Evolutionary conservation across 148 eudicot species (phyloP).

Genomic region (Oxyria digyna): DNA sequence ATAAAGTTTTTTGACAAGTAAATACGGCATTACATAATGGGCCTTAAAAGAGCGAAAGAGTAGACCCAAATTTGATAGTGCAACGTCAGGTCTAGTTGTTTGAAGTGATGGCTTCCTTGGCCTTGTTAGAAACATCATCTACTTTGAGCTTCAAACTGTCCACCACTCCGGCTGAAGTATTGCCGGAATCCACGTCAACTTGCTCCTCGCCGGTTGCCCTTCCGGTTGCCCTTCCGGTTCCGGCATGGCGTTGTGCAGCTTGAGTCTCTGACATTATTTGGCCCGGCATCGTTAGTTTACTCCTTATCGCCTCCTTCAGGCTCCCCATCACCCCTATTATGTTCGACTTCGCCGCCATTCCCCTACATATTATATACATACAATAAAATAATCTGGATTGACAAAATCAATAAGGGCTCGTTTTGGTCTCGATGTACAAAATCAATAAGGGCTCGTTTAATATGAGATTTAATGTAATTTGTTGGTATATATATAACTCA

Average conservation of each 20-base stretch:
- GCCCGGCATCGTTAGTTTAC: constrained; percentile 9
- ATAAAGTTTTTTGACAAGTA: too few relatives aligned
- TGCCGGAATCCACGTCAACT: background rate
- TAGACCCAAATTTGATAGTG: too few relatives aligned
- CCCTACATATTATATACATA: too few relatives aligned
- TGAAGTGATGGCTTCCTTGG: background rate
- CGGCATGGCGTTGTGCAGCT: background rate
- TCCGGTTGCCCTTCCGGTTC: background rate
- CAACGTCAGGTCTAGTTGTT: background rate
- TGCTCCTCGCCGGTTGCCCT: background rate
- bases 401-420: too few relatives aligned
- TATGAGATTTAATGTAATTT: too few relatives aligned
- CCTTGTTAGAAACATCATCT: background rate
- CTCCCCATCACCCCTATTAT: background rate
- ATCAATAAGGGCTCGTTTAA: too few relatives aligned
- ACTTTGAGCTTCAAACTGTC: constrained; percentile 7
- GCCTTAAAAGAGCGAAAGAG: too few relatives aligned
- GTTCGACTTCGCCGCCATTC: constrained; percentile 2
- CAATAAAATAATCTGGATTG: too few relatives aligned
- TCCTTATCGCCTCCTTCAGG: background rate
- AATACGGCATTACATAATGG: too few relatives aligned
- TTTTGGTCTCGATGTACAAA: too few relatives aligned
- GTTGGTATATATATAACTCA: too few relatives aligned
- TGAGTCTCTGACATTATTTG: constrained; percentile 4
- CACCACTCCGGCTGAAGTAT: background rate